Evolutionary conservation across 805 yeast species (phyloP).

Genomic region (Nakazawaea wyomingensis): DNA sequence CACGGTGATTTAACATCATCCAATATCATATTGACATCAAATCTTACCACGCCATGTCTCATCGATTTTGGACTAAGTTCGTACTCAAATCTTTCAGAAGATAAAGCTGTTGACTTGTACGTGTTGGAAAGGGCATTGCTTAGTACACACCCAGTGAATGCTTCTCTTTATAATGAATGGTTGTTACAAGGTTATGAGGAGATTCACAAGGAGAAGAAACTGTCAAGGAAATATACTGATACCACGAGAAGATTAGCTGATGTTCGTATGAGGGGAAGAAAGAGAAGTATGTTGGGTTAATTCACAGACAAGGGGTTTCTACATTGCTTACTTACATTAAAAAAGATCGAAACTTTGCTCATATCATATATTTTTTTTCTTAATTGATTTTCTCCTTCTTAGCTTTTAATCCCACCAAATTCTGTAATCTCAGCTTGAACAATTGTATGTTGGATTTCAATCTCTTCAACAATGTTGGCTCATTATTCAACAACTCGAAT

Average conservation of each 20-base stretch:
- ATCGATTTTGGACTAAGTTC: slow-evolving; percentile 93
- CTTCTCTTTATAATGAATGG: slow-evolving; percentile 63
- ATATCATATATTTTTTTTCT: no score
- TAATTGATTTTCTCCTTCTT: background rate
- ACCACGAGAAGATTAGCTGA: slow-evolving; percentile 65
- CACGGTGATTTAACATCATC: slow-evolving; percentile 96
- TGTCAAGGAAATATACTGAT: slow-evolving; percentile 42
- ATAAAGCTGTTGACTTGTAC: slow-evolving; percentile 94
- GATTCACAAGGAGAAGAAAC: slow-evolving; percentile 28
- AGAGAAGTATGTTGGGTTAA: slow-evolving; percentile 89
- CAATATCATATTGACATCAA: slow-evolving; percentile 53
- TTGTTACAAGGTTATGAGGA: slow-evolving; percentile 62
- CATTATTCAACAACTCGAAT: background rate
- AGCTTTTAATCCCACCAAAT: background rate
- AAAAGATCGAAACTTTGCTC: no score
- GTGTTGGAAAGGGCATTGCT: slow-evolving; percentile 88
- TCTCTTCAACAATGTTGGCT: background rate
- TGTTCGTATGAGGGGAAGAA: slow-evolving; percentile 88
- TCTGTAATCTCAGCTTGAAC: background rate
- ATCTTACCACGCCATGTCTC: slow-evolving; percentile 44
- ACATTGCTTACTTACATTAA: no score
- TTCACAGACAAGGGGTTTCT: no score
- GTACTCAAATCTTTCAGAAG: slow-evolving; percentile 72
- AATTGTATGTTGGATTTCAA: background rate
- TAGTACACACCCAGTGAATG: slow-evolving; percentile 81